Conservation (phyloP, 768 basidiomycete genomes). For the Pluteus cervinus region DNA sequence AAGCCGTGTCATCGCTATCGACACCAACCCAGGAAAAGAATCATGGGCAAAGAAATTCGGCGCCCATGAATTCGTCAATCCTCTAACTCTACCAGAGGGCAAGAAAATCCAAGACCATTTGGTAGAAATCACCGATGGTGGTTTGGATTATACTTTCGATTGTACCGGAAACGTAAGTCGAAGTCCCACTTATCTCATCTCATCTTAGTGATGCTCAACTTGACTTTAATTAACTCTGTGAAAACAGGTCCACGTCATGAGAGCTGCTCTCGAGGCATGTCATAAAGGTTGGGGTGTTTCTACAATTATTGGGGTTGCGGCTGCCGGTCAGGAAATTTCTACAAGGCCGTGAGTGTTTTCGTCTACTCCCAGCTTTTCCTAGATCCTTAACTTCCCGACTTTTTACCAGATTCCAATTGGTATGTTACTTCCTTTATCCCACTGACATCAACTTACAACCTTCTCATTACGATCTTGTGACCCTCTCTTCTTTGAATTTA, state of each 20-base stretch:
- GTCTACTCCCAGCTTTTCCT: constrained; percentile 3
- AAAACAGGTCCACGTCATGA: constrained; percentile 83
- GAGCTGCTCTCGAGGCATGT: constrained; percentile 93
- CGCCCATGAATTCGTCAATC: constrained; percentile 93
- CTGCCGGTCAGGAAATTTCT: constrained; percentile 91
- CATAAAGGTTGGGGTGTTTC: constrained; percentile 99
- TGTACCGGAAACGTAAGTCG: constrained; percentile 76
- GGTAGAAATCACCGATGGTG: constrained; percentile 91
- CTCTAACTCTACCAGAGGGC: constrained; percentile 63
- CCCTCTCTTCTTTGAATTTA: constrained; percentile 21
- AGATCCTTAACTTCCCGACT: neutral
- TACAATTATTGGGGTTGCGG: constrained; percentile 94
- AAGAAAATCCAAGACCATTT: constrained; percentile 86
- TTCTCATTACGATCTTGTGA: neutral
- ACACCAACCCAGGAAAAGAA: constrained; percentile 84
- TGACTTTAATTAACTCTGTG: no score
- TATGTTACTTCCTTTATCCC: constrained; percentile 13
- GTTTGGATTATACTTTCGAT: constrained; percentile 95
- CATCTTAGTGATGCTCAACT: neutral
- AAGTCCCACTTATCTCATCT: constrained; percentile 3
- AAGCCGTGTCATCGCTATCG: constrained; percentile 86
- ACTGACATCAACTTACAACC: no score
- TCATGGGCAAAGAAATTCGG: constrained; percentile 89
- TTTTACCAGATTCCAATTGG: constrained; percentile 45
- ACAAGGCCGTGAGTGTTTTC: constrained; percentile 66